Evolutionary conservation across 257 asterid genomes (phyloP).

Genomic region (Solanum lignicaule): DNA sequence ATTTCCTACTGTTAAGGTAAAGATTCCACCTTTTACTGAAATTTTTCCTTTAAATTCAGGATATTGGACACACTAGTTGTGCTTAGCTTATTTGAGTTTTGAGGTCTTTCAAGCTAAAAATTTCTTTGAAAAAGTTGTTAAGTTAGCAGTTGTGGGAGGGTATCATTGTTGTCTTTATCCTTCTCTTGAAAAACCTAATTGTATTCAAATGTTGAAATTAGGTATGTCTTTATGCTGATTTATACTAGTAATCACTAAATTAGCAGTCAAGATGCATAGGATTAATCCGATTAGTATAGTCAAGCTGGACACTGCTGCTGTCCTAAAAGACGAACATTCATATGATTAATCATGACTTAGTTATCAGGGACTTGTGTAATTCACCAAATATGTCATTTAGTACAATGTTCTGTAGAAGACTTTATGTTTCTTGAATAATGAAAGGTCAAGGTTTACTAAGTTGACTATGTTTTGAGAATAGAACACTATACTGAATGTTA

Average conservation of each 20-base stretch:
- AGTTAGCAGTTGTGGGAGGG: neutral
- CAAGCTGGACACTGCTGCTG: neutral
- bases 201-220: neutral
- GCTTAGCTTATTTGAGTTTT: neutral
- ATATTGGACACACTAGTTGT: neutral
- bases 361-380: neutral
- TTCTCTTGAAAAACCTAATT: neutral
- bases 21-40: conserved; percentile 1
- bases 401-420: neutral
- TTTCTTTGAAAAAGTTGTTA: neutral
- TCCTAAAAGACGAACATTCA: neutral
- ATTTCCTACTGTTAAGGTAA: conserved; percentile 52
- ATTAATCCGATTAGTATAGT: neutral
- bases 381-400: neutral
- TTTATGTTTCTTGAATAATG: neutral
- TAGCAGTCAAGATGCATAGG: neutral
- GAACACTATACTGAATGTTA: neutral
- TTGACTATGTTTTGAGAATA: neutral
- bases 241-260: neutral
- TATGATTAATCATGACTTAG: neutral
- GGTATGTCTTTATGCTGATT: neutral
- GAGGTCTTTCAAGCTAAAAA: neutral
- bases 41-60: neutral
- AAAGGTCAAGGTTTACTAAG: neutral
- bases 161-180: neutral